Base-by-base conservation (phyloP, 805 yeast genomes). In the Lipomyces oligophaga region DNA sequence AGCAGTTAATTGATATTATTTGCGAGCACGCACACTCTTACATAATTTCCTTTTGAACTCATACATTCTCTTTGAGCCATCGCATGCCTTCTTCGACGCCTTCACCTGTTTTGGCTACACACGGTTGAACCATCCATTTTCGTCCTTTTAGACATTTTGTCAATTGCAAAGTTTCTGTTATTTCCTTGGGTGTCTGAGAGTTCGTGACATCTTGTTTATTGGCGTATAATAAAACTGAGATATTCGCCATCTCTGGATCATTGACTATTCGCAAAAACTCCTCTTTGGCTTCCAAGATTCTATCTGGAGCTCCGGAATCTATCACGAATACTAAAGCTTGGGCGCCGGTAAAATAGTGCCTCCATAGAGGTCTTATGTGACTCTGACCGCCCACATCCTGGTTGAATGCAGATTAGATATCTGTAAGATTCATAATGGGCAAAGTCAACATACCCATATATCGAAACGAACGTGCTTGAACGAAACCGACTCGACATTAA, bases 371-470 rank as follows among this genome's bases (percentile, higher is more conserved):
- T 76, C 97, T 85, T 67, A 90, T 90, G 75, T 89, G 89, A 73
- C 88, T 96, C 77, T 90, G 97, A 80, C 97, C 97, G 84, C 97
- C 97, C 62, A 89, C 96, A 80, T 90, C 97, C 97, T 49, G 20
- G 8, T 18, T 34, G 1, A 4, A n/a, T 22, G 13, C 10, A 16
- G 2, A 19, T 19, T 7, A 15, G 22, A 19, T 7, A 39, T 11
- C n/a, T 10, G 35, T 15, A 11, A 13, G 6, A 5, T 13, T 13
- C 34, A 31, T 19, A 19, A n/a, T 19, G 15, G 15, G 6, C 34
- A n/a, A 15, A 15, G 13, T 39, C 21, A 22, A n/a, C 47, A 16
- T 45, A 49, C 54, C 95, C 95, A 85, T 63, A 85, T 87, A 53
- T 86, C 86, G 69, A 85, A 83, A 48, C 83, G 80, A 46, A 85